Conservation (phyloP, 768 basidiomycete genomes). For the Candolleomyces aberdarensis region DNA sequence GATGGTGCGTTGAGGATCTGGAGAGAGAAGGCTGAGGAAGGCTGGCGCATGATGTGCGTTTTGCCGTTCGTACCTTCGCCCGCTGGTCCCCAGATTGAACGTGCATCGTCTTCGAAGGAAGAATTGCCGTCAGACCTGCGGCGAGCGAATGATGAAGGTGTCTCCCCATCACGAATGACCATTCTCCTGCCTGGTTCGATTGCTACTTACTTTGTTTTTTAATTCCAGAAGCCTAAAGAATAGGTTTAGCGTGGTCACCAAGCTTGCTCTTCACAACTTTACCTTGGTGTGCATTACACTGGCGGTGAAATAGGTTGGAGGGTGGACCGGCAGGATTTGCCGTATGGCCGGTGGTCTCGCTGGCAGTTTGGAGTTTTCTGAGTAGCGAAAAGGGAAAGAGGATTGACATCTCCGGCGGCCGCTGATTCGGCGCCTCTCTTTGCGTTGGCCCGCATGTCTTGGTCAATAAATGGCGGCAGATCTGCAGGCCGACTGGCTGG, state of each 20-base stretch:
- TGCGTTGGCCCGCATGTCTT: no score
- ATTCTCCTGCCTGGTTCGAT: neutral
- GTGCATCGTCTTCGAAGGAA: neutral
- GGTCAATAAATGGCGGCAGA: no score
- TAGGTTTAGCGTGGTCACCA: neutral
- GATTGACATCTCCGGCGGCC: no score
- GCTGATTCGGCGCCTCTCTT: no score
- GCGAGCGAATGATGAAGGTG: neutral
- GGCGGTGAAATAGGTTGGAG: no score
- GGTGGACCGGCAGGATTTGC: no score
- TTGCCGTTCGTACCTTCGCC: neutral
- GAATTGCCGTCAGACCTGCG: neutral
- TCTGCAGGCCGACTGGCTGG: no score
- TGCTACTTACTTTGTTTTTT: neutral
- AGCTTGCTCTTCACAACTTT: neutral
- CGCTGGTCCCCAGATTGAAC: neutral
- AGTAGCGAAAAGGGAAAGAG: no score
- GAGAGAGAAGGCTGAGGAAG: conserved; percentile 1
- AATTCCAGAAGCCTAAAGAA: neutral
- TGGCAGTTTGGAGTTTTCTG: no score
- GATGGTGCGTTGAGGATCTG: conserved; percentile 8
- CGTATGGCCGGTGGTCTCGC: no score
- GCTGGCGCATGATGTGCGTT: neutral
- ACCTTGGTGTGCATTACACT: neutral
- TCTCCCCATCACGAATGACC: neutral